A percentile compares a stretch with the other conserved stretches of the same genome.
These are phyloP conservation scores for Chaetomium globosum DNA, from an alignment of 2,329 filamentous ascomycete genomes.

Conservation along the genomic window DNA sequence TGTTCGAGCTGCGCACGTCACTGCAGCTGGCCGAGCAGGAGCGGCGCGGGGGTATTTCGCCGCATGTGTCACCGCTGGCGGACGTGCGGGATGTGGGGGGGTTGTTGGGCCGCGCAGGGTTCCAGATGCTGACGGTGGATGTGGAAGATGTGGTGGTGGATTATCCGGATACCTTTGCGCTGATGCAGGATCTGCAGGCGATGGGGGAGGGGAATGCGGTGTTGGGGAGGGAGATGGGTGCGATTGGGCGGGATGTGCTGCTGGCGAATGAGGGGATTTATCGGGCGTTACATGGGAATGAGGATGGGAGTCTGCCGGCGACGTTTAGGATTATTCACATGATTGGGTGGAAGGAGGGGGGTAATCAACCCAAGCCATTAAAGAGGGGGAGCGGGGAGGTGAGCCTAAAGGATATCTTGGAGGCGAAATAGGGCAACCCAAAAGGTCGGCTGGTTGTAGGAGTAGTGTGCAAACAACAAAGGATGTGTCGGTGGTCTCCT, in stretches of 20 bases:
- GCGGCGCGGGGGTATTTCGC: slow-evolving; percentile 84
- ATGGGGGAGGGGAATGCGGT: slow-evolving; percentile 97
- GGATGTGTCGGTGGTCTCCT: too few species aligned
- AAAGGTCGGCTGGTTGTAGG: neutral
- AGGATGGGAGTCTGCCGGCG: slow-evolving; percentile 75
- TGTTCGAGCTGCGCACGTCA: slow-evolving; percentile 91
- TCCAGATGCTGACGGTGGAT: slow-evolving; percentile 94
- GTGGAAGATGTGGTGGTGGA: slow-evolving; percentile 97
- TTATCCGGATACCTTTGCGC: slow-evolving; percentile 83
- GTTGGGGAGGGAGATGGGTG: slow-evolving; percentile 77
- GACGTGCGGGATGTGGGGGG: slow-evolving; percentile 91
- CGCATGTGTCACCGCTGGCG: slow-evolving; percentile 86
- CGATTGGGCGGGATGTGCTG: slow-evolving; percentile 78
- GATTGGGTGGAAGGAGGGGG: slow-evolving; percentile 95
- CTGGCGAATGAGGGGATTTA: slow-evolving; percentile 90
- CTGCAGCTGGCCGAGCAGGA: slow-evolving; percentile 92
- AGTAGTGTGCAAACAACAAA: neutral
- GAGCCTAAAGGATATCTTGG: slow-evolving; percentile 80
- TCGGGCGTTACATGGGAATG: slow-evolving; percentile 79
- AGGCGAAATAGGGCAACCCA: slow-evolving; percentile 46
- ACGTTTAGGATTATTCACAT: slow-evolving; percentile 97
- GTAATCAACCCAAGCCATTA: slow-evolving; percentile 76
- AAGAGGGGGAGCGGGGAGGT: slow-evolving; percentile 81
- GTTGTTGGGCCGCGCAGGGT: slow-evolving; percentile 81
- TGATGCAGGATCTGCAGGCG: slow-evolving; percentile 91